A percentile compares a stretch with the other conserved stretches of the same genome.
phyloP scores from a whole-genome alignment of 176 grass and related monocot species.

The Hordeum marinum region DNA sequence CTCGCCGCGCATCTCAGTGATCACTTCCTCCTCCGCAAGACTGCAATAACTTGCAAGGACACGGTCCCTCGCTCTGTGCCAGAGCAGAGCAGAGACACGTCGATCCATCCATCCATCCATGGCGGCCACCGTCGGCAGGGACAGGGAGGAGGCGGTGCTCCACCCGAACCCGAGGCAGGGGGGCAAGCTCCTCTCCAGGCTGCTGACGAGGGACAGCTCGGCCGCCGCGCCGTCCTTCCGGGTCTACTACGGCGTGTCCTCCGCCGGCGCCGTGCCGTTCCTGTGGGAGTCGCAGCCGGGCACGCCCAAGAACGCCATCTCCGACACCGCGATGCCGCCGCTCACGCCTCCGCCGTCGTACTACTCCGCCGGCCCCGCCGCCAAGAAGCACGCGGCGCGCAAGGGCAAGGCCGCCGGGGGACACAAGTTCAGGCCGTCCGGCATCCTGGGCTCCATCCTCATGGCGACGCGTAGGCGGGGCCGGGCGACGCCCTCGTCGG shows the following conservation, averaged over 20 bases:
- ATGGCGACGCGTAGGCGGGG: slow-evolving; percentile 7
- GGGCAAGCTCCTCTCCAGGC: slow-evolving; percentile 54
- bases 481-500: not conserved
- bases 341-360: slow-evolving; percentile 80
- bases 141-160: slow-evolving; percentile 19
- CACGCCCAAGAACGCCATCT: slow-evolving; percentile 56
- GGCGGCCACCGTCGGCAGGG: slow-evolving; percentile 1
- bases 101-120: not conserved
- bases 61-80: not conserved
- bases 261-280: slow-evolving; percentile 70
- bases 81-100: not conserved
- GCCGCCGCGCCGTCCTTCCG: slow-evolving; percentile 58
- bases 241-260: slow-evolving; percentile 78
- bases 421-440: slow-evolving; percentile 27
- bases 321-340: slow-evolving; percentile 19
- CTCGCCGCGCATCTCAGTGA: not conserved
- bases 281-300: slow-evolving; percentile 90
- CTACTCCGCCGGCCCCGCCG: slow-evolving; percentile 17
- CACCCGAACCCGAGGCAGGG: slow-evolving; percentile 39
- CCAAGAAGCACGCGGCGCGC: not conserved
- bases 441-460: slow-evolving; percentile 53
- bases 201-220: slow-evolving; percentile 51
- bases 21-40: not conserved
- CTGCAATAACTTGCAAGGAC: too few species aligned
- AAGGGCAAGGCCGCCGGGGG: slow-evolving; percentile 7